Base-by-base conservation (phyloP, 176 grass and related monocot genomes). In the Phoenix dactylifera region DNA sequence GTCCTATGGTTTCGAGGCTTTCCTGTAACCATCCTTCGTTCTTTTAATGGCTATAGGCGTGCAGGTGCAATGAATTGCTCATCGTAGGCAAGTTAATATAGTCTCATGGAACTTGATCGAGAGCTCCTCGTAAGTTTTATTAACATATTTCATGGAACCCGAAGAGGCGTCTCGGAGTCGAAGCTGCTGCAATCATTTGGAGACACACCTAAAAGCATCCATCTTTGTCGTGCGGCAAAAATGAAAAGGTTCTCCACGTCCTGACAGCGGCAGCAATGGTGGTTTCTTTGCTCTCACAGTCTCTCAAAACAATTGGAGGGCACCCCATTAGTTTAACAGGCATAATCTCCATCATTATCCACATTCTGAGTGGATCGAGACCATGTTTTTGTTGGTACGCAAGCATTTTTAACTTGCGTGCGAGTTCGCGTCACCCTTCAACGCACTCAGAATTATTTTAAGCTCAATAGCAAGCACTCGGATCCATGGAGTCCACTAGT, bases 111-210 rank as follows among this genome's bases (percentile, higher is more conserved):
- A 18, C 22, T 18, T 12, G 19, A 20, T 30, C 28, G 1, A 12
- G 54, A 14, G 22, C 19, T 23, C 19, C 7, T 12, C 54, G 5
- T 22, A 9, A 3, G 54, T 12, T 9, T 9, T 7, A 56, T 20
- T 18, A 23, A 56, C 19, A 56, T 10, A 20, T 20, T 56, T 23
- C 22, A 9, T 20, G 5, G 52, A 55, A 18, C 35, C 12, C 35
- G 54, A 56, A 56, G 54, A 56, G n/a, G 54, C 54, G 54, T 56
- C 54, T 56, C 54, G 54, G 54, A 56, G 7, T 56, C 54, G 54
- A 23, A 3, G 5, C 3, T 56, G 54, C 54, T 0, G 18, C 22
- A 56, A 18, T 20, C 54, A 56, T 56, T 14, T 4, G 15, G 10
- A 2, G 10, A 2, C 1, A 12, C 54, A 56, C 22, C 6, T 22